phyloP scores from a whole-genome alignment of 352 stramenopile species.

The Pythium coloratum region DNA sequence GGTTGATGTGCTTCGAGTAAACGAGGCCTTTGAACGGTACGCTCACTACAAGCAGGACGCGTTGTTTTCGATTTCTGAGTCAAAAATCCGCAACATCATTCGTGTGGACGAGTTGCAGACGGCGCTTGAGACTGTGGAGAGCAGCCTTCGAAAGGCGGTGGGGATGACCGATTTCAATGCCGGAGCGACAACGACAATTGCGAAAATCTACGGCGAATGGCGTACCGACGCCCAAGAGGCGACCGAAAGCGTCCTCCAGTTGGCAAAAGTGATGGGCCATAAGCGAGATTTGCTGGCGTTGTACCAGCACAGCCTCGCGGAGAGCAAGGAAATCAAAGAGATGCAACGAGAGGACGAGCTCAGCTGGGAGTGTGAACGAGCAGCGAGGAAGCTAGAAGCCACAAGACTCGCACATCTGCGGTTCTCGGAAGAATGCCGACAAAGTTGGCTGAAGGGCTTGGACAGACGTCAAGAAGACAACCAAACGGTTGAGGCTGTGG shows the following conservation, averaged over 20 bases:
- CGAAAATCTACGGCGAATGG: constrained; percentile 59
- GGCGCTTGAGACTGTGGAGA: constrained; percentile 35
- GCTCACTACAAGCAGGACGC: constrained; percentile 37
- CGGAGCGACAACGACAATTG: constrained; percentile 28
- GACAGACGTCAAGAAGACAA: constrained; percentile 35
- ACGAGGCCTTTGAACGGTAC: constrained; percentile 34
- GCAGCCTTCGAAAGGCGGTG: constrained; percentile 38
- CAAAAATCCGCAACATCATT: constrained; percentile 38
- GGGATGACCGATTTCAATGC: constrained; percentile 52
- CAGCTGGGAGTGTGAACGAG: constrained; percentile 20
- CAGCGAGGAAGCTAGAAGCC: background rate
- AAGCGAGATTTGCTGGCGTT: constrained; percentile 39
- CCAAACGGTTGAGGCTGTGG: constrained; percentile 3
- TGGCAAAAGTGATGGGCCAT: constrained; percentile 36
- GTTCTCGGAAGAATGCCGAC: background rate
- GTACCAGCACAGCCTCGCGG: constrained; percentile 24
- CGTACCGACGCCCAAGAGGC: constrained; percentile 35
- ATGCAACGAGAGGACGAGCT: constrained; percentile 47
- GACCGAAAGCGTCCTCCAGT: constrained; percentile 30
- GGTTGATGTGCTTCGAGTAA: constrained; percentile 53
- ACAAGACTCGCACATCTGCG: constrained; percentile 14
- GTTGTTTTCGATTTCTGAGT: constrained; percentile 38
- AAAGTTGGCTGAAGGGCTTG: constrained; percentile 48
- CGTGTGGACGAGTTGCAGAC: constrained; percentile 40
- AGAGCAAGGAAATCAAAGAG: constrained; percentile 32